A percentile compares a stretch with the other conserved stretches of the same genome.
Conservation (phyloP, 371 early-diverging fungal genomes). For the Haplosporangium sp. region DNA sequence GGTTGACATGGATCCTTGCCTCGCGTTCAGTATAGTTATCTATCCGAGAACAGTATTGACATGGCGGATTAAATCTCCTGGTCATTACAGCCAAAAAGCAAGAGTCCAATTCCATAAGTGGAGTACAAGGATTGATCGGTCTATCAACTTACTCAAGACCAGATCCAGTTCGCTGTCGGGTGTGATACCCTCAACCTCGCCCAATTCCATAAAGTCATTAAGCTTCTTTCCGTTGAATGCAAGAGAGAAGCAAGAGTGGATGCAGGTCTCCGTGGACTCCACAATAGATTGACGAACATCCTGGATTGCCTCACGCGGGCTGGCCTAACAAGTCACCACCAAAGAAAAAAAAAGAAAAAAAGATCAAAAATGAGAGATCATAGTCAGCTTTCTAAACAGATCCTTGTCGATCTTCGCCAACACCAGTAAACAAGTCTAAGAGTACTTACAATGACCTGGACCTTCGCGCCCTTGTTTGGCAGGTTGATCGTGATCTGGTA, state of each 20-base stretch:
- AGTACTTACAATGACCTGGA: constrained; percentile 65
- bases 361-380: no score
- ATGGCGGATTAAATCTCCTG: no score
- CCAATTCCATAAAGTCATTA: constrained; percentile 79
- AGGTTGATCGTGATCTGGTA: constrained; percentile 69
- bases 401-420: no score
- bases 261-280: constrained; percentile 87
- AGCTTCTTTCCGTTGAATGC: constrained; percentile 75
- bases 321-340: constrained; percentile 66
- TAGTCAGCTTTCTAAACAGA: no score
- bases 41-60: neutral
- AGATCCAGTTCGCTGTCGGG: constrained; percentile 74
- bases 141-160: constrained; percentile 71
- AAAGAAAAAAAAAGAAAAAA: neutral
- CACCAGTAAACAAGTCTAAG: neutral
- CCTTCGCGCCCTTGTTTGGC: constrained; percentile 62
- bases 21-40: constrained; percentile 89
- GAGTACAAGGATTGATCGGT: neutral
- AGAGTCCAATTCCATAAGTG: no score
- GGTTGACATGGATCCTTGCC: constrained; percentile 87
- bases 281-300: constrained; percentile 90
- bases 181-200: constrained; percentile 80
- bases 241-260: constrained; percentile 91
- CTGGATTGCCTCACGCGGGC: constrained; percentile 81
- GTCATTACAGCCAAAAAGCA: no score